Evolutionary conservation across 1,284 basidiomycete genomes (phyloP).

Genomic region (Fomitopsis palustris): DNA sequence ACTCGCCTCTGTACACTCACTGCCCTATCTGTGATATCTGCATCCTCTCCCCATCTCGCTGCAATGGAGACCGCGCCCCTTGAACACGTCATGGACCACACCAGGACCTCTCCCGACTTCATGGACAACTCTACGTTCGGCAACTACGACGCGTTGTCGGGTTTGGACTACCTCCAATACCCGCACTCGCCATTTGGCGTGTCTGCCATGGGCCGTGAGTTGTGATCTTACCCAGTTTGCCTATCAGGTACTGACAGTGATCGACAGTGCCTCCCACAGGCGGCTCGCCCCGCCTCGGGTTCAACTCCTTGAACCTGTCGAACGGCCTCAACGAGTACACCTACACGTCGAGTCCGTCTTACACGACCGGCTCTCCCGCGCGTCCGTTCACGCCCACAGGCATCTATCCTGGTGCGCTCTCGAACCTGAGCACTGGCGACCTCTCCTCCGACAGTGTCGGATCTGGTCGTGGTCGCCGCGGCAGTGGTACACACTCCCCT

Average conservation of each 20-base stretch:
- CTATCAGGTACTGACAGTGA: conserved; percentile 27
- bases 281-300: conserved; percentile 56
- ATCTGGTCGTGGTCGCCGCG: conserved; percentile 63
- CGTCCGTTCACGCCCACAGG: conserved; percentile 69
- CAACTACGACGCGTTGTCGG: conserved; percentile 55
- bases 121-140: conserved; percentile 44
- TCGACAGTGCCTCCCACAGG: conserved; percentile 37
- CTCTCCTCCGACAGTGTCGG: conserved; percentile 63
- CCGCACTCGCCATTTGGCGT: conserved; percentile 44
- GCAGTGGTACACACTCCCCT: conserved; percentile 61
- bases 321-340: conserved; percentile 61
- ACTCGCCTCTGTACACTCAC: conserved; percentile 24
- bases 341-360: conserved; percentile 50
- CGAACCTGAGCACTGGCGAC: conserved; percentile 65
- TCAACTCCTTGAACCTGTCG: conserved; percentile 57
- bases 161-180: conserved; percentile 47
- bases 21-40: conserved; percentile 25
- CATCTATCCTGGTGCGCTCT: conserved; percentile 68
- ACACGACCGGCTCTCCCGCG: conserved; percentile 51
- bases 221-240: background rate
- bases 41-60: conserved; percentile 20
- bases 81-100: conserved; percentile 49
- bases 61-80: conserved; percentile 47
- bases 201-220: conserved; percentile 42
- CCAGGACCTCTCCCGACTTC: conserved; percentile 41